Conservation (phyloP, 176 grass and related monocot species). For the Tuctoria greenei region DNA sequence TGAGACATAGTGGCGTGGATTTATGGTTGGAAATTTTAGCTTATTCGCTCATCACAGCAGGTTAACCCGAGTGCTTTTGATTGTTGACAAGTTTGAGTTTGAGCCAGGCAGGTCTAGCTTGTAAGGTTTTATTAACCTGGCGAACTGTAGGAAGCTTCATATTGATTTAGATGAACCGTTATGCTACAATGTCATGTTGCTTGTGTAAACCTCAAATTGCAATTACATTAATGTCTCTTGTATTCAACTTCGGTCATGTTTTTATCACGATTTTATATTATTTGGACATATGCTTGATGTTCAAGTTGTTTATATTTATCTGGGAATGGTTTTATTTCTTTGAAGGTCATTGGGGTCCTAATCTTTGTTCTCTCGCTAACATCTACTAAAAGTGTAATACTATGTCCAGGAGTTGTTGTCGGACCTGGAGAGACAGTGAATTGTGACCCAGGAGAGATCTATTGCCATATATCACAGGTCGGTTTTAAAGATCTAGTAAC, state of each 20-base stretch:
- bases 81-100: not conserved
- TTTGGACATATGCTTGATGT: not conserved
- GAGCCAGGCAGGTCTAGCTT: not conserved
- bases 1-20: not conserved
- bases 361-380: conserved; percentile 12
- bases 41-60: not conserved
- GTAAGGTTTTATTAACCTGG: not conserved
- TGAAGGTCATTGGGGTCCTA: not conserved
- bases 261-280: not conserved
- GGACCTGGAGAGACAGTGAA: conserved; percentile 34
- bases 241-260: not conserved
- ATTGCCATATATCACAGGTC: conserved; percentile 34
- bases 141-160: not conserved
- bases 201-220: not conserved
- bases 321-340: not conserved
- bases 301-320: not conserved
- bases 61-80: not conserved
- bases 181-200: not conserved
- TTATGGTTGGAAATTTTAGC: not conserved
- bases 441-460: conserved; percentile 35
- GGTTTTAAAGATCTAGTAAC: conserved; percentile 10
- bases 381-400: not conserved
- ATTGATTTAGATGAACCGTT: not conserved
- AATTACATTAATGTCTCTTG: not conserved
- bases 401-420: conserved; percentile 32